phyloP scores from a whole-genome alignment of 2,329 filamentous ascomycete genomes.

The Monosporascus sp. region DNA sequence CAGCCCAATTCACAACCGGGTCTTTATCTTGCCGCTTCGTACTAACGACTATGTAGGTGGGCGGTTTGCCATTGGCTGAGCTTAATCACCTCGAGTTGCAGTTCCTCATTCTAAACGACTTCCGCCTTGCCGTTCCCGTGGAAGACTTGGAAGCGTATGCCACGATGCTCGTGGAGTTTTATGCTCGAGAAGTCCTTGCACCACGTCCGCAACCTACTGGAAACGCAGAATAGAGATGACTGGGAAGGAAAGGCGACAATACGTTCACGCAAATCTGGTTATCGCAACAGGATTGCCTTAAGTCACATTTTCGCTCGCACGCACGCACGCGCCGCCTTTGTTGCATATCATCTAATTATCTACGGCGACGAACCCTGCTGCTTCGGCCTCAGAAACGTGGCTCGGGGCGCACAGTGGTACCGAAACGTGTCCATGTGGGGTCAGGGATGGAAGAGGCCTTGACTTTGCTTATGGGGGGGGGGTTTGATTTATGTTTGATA shows the following conservation, averaged over 20 bases:
- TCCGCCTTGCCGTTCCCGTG: slow-evolving; percentile 84
- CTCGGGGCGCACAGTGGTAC: not conserved
- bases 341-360: not conserved
- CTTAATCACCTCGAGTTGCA: slow-evolving; percentile 95
- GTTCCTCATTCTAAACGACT: slow-evolving; percentile 93
- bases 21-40: not conserved
- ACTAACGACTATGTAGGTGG: slow-evolving; percentile 58
- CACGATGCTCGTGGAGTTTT: slow-evolving; percentile 98
- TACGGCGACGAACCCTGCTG: not conserved
- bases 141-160: slow-evolving; percentile 96
- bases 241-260: slow-evolving; percentile 1
- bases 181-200: slow-evolving; percentile 78
- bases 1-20: not conserved
- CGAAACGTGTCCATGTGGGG: not conserved
- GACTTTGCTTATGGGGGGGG: not conserved
- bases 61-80: slow-evolving; percentile 83
- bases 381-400: not conserved
- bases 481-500: not conserved
- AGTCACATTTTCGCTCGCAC: not conserved
- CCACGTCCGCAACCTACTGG: slow-evolving; percentile 23
- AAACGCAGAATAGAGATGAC: slow-evolving; percentile 5
- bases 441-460: not conserved
- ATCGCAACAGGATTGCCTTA: not conserved
- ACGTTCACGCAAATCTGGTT: not conserved
- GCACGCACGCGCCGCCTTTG: not conserved